Evolutionary conservation across 129 eudicot genomes (phyloP), one percentile per base, ranked within the genome.

Genomic region (Gnaphalium uliginosum): DNA sequence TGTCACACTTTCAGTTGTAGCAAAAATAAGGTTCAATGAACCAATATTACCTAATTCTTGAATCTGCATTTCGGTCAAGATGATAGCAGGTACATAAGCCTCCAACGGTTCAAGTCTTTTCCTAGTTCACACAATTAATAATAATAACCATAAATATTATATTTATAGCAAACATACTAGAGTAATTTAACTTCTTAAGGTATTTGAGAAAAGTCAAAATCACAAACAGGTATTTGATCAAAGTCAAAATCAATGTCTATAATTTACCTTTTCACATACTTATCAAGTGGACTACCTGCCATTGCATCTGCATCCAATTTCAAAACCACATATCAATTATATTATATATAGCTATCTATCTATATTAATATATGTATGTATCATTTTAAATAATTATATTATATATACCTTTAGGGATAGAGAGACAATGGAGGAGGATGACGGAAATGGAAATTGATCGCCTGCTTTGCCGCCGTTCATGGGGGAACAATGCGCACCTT

Each of bases 31-130:
- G 43, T 3, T 62, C 22, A 11, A 26, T 18, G 15, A 26, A 75
- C 35, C 58, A 39, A 27, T 61, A 65, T 79, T 80, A 90, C 98
- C 98, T 82, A 93, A 66, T 83, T 90, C 98, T 82, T 88, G 76
- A 83, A 93, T 90, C 85, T 93, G 98, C 85, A 88, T 58, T 86
- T 88, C 86, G n/a, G 98, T 88, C 87, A 93, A 79, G 81, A 93
- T 85, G 71, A 93, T 88, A 68, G 96, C 96, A 0, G 98, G 96
- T 69, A 93, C 84, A 75, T 93, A 93, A 76, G 89, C 79, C 86
- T 93, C 98, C 71, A 93, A 67, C 0, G 98, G 98, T 50, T 93
- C 98, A 76, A 93, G 98, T 85, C 83, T 88, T 82, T 93, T 93
- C 85, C 98, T 93, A 64, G 68, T 72, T 46, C 24, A 48, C 69